Evolutionary conservation across 345 rosid species (phyloP), one percentile per base, ranked within the genome.

Genomic region (Gynandropsis gynandra): DNA sequence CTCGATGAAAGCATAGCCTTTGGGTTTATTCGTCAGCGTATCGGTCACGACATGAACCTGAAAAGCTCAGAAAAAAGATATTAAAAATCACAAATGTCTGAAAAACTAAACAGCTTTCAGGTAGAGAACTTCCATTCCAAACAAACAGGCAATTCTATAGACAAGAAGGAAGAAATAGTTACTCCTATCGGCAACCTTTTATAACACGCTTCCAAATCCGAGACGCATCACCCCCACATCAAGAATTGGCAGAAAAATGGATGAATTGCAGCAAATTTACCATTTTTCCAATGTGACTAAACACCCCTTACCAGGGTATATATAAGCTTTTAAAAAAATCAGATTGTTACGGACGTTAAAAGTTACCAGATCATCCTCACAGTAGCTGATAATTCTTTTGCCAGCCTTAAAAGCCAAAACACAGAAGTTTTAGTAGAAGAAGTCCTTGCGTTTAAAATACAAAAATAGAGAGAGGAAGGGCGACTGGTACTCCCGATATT

Each of bases 231-330:
- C 82, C 98, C 82, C 81, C 97, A 81, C 67, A 50, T 82, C 76
- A 72, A 78, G 96, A 76, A 87, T 87, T 79, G 63, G 94, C 80
- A 83, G 97, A 76, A 68, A 81, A 80, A 83, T 77, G 53, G 88
- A 77, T 80, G 81, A 67, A 63, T 69, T 56, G 72, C 70, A 69
- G 84, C 79, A 76, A 68, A 75, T 73, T 76, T 82, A 81, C 89
- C 83, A 72, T 64, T 74, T 64, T 74, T 70, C 68, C 65, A 73
- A 62, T 68, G 76, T 67, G 57, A 80, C 76, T 77, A 77, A 72
- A 56, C 52, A 79, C 95, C 98, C 97, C 97, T 92, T 92, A 92
- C 98, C 98, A 87, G 94, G 97, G 93, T 75, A 65, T 45, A 65
- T 45, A 63, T 54, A 58, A 68, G 69, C 74, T 83, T 75, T 55